phyloP scores from a whole-genome alignment of 768 basidiomycete species.

The Piloderma croceum region DNA sequence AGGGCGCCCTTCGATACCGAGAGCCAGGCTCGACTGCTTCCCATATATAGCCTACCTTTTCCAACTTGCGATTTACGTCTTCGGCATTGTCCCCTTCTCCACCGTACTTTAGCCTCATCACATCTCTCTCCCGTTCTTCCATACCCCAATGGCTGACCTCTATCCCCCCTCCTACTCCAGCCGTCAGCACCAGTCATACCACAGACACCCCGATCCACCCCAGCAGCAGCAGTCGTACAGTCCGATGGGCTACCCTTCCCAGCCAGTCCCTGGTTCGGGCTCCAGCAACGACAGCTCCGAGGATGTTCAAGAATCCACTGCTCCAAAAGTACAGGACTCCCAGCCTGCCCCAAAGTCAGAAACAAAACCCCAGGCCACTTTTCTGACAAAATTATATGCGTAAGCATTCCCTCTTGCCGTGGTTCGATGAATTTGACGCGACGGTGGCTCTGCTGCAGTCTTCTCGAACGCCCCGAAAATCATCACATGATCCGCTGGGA shows the following conservation, averaged over 20 bases:
- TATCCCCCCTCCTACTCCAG: conserved; percentile 36
- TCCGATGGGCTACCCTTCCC: conserved; percentile 28
- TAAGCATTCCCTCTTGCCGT: conserved; percentile 36
- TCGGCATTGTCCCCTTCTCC: not conserved
- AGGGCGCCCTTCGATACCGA: too few relatives aligned
- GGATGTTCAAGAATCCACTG: conserved; percentile 39
- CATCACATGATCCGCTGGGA: conserved; percentile 98
- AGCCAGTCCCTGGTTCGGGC: conserved; percentile 32
- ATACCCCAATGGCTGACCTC: conserved; percentile 38
- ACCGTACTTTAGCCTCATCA: conserved; percentile 20
- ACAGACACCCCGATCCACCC: conserved; percentile 29
- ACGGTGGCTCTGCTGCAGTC: conserved; percentile 39
- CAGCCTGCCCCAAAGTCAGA: conserved; percentile 56
- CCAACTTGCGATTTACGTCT: too few relatives aligned
- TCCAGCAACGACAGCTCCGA: conserved; percentile 42
- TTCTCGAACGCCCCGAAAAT: conserved; percentile 87
- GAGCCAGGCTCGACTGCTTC: too few relatives aligned
- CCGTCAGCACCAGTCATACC: conserved; percentile 35
- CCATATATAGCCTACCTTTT: too few relatives aligned
- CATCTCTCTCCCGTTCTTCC: conserved; percentile 26
- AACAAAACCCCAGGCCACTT: conserved; percentile 86
- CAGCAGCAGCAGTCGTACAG: conserved; percentile 30
- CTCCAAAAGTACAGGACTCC: conserved; percentile 40
- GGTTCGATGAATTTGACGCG: conserved; percentile 18
- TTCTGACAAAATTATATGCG: conserved; percentile 95